These are phyloP conservation scores for Wolfiporia cocos DNA, from an alignment of 1,284 basidiomycete species.

Conservation along the genomic window DNA sequence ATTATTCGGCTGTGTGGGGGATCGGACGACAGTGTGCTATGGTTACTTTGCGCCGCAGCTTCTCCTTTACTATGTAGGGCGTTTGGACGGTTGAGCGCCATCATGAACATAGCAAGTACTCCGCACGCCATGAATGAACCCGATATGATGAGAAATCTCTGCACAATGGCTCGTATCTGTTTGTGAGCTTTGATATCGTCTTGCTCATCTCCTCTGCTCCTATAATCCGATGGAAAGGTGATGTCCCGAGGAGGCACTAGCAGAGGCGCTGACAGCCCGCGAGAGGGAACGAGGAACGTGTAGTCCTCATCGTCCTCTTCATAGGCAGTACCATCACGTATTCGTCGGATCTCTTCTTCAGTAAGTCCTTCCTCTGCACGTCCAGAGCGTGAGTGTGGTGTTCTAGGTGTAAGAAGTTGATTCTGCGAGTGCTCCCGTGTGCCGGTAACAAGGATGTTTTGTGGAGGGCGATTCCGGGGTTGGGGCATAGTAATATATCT, in stretches of 20 bases:
- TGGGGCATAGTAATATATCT: too few relatives aligned
- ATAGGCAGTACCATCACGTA: slow-evolving; percentile 21
- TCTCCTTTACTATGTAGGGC: too few relatives aligned
- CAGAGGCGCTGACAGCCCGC: slow-evolving; percentile 43
- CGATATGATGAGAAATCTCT: slow-evolving; percentile 30
- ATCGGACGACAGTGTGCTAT: slow-evolving; percentile 1
- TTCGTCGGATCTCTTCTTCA: slow-evolving; percentile 36
- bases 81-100: slow-evolving; percentile 38
- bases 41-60: slow-evolving; percentile 3
- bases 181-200: slow-evolving; percentile 5
- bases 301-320: slow-evolving; percentile 33
- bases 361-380: slow-evolving; percentile 49
- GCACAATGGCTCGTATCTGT: slow-evolving; percentile 8
- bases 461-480: slow-evolving; percentile 6
- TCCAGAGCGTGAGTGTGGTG: slow-evolving; percentile 55
- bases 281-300: slow-evolving; percentile 17
- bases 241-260: slow-evolving; percentile 39
- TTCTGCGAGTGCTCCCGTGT: slow-evolving; percentile 28
- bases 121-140: slow-evolving; percentile 41
- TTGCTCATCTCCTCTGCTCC: slow-evolving; percentile 34
- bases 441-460: slow-evolving; percentile 24
- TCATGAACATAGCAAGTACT: slow-evolving; percentile 43
- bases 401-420: slow-evolving; percentile 49
- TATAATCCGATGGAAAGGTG: slow-evolving; percentile 36
- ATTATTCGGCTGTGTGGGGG: slow-evolving; percentile 30